Percentiles rank a stretch among this genome's conserved stretches.
Conservation (phyloP, 805 yeast genomes). For the Saccharomycopsis sp. region DNA sequence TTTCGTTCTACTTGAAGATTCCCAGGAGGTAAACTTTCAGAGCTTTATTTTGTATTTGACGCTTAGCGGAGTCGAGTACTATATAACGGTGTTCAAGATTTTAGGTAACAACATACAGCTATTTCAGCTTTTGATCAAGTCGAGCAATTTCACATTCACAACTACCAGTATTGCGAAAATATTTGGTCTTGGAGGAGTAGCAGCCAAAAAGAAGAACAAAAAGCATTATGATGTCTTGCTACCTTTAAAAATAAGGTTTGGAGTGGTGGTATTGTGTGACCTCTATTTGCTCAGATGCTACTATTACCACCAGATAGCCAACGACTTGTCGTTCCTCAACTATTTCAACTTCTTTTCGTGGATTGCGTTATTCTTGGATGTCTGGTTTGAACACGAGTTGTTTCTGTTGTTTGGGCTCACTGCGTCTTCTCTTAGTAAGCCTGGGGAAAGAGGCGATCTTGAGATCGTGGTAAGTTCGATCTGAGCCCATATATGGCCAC, state of each 20-base stretch:
- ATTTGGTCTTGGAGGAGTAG: background rate
- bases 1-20: slow-evolving; percentile 14
- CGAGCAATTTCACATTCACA: slow-evolving; percentile 12
- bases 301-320: slow-evolving; percentile 20
- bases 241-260: slow-evolving; percentile 8
- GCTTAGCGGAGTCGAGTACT: slow-evolving; percentile 5
- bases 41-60: slow-evolving; percentile 11
- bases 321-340: slow-evolving; percentile 18
- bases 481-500: too few relatives aligned
- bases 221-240: background rate
- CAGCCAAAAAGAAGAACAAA: background rate
- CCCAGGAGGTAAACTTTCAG: slow-evolving; percentile 12
- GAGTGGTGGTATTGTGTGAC: slow-evolving; percentile 5
- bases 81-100: slow-evolving; percentile 11
- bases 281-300: slow-evolving; percentile 11
- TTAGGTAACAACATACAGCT: slow-evolving; percentile 10
- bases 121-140: slow-evolving; percentile 11
- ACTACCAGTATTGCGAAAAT: background rate
- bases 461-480: background rate
- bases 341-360: slow-evolving; percentile 14
- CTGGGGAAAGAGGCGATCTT: background rate
- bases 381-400: slow-evolving; percentile 10
- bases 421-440: background rate
- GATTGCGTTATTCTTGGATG: slow-evolving; percentile 15
- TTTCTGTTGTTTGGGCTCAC: background rate